Conservation (phyloP, 768 basidiomycete species). For the Panaeolus cyanescens region DNA sequence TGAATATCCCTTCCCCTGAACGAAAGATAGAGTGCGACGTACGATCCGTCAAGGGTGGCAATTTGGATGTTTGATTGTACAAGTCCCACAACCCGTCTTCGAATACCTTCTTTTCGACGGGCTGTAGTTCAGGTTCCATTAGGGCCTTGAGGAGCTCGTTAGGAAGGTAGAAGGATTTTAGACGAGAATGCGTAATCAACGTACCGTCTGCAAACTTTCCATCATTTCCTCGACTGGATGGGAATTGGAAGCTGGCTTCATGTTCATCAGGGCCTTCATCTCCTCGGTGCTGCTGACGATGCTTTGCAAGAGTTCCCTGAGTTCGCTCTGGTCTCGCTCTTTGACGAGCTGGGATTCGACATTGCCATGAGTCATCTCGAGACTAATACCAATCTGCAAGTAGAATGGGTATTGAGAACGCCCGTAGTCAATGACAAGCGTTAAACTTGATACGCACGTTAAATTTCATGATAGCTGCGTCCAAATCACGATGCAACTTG, state of each 20-base stretch:
- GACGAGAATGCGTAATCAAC: conserved; percentile 7
- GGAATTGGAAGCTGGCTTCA: conserved; percentile 28
- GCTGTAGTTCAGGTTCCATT: conserved; percentile 31
- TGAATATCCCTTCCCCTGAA: background rate
- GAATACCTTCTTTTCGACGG: conserved; percentile 32
- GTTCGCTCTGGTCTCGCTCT: conserved; percentile 23
- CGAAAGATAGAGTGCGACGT: conserved; percentile 11
- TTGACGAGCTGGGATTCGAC: conserved; percentile 28
- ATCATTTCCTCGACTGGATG: conserved; percentile 40
- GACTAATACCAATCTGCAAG: conserved; percentile 21
- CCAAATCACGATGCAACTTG: conserved; percentile 37
- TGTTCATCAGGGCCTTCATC: conserved; percentile 32
- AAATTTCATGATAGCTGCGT: conserved; percentile 35
- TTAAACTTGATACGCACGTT: conserved; percentile 25
- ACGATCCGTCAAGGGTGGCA: conserved; percentile 47
- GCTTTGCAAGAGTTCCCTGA: conserved; percentile 26
- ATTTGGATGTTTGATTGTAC: conserved; percentile 35
- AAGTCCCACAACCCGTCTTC: conserved; percentile 40
- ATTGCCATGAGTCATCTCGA: conserved; percentile 29
- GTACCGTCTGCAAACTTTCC: conserved; percentile 42
- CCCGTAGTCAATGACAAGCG: background rate
- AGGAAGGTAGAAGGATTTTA: background rate
- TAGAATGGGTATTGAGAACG: conserved; percentile 1
- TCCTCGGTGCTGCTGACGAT: conserved; percentile 36
- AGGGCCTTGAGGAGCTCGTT: conserved; percentile 29